Conservation (phyloP, 306 rosid species). For the Sicyos baderoa region DNA sequence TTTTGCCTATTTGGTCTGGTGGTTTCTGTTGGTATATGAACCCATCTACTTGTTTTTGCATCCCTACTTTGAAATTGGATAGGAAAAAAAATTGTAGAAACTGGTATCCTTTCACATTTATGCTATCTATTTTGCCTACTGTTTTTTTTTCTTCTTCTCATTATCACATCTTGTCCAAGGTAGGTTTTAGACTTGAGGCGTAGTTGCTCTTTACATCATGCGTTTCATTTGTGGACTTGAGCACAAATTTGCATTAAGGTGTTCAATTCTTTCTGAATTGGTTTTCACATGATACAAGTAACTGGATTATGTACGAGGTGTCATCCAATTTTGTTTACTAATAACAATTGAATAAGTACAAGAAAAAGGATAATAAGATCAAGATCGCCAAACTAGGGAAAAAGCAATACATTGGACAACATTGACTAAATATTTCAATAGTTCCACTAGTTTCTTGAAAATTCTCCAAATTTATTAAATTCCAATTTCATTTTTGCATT, state of each 20-base stretch:
- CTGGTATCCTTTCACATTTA: neutral
- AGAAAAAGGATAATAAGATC: neutral
- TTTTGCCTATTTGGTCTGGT: neutral
- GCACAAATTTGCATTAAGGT: neutral
- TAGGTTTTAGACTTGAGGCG: conserved; percentile 4
- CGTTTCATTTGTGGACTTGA: neutral
- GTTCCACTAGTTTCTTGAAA: neutral
- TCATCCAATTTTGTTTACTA: neutral
- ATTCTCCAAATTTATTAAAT: neutral
- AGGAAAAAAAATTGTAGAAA: neutral
- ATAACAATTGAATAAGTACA: neutral
- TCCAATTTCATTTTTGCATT: conserved; percentile 9
- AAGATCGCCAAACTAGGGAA: neutral
- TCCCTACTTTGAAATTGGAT: neutral
- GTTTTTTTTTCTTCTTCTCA: neutral
- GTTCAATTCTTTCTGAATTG: neutral
- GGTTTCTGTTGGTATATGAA: neutral
- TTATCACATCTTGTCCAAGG: neutral
- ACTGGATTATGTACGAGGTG: neutral
- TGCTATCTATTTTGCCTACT: neutral
- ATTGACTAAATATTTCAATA: neutral
- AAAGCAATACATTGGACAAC: neutral
- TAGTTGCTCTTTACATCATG: neutral
- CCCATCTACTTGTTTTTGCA: neutral
- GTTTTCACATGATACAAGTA: neutral